Base-by-base conservation (phyloP, 2,329 filamentous ascomycete species). In the Orbilia quercus region DNA sequence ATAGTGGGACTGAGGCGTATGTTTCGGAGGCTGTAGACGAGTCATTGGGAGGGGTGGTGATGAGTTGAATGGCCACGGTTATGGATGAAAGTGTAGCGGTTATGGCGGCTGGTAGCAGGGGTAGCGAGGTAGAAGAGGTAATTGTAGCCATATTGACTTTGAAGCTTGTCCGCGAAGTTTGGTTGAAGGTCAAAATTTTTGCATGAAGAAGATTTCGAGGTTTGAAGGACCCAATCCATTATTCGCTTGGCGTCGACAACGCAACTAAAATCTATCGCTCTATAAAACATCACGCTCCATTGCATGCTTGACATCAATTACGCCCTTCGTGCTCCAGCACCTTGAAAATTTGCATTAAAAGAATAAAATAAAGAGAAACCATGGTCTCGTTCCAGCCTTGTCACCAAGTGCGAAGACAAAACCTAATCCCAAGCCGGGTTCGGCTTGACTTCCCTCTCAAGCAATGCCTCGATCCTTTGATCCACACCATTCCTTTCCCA, bases 361-460 rank as follows among this genome's bases (percentile, higher is more conserved):
- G n/a, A n/a, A n/a, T n/a, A n/a, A n/a, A n/a, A n/a, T n/a, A n/a
- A n/a, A 20, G 20, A 7, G 23, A 22, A 4, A 25, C 2, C 20
- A 23, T 58, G 2, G 23, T 11, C 23, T 6, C n/a, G n/a, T n/a
- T n/a, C n/a, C n/a, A n/a, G n/a, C n/a, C n/a, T n/a, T n/a, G n/a
- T n/a, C n/a, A n/a, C n/a, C n/a, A n/a, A n/a, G n/a, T n/a, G n/a
- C n/a, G n/a, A n/a, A n/a, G n/a, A n/a, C n/a, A n/a, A n/a, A n/a
- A n/a, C n/a, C n/a, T n/a, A n/a, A 14, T 59, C 60, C 59, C 67
- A 65, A 3, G 66, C 66, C 18, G 54, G 48, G n/a, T 62, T 65
- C 28, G 45, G 16, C 22, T 66, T 66, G 1, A 73, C 69, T 47
- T 73, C 69, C 38, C 69, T 47, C 12, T 53, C 60, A 31, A 73